These are phyloP conservation scores for Cucurbita maxima DNA, from an alignment of 306 rosid genomes.

Conservation along the genomic window DNA sequence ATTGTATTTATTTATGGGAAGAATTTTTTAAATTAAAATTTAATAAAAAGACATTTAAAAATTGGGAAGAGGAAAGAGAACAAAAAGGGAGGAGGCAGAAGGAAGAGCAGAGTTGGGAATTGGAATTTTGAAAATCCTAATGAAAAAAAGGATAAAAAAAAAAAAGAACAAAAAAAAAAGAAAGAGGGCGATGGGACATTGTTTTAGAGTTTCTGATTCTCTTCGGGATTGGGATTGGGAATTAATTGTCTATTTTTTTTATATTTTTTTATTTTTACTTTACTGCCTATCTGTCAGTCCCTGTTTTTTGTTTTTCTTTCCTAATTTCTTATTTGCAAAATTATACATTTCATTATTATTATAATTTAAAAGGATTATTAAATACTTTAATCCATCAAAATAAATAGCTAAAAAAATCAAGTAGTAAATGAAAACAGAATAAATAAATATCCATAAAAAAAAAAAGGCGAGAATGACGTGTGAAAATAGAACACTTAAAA, in stretches of 20 bases:
- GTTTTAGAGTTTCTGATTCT: constrained; percentile 1
- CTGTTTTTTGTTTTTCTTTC: neutral
- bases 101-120: neutral
- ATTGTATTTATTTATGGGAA: no score
- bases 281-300: neutral
- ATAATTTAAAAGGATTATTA: no score
- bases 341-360: no score
- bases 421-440: no score
- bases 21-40: no score
- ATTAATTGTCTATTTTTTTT: neutral
- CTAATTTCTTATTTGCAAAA: neutral
- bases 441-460: neutral
- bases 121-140: neutral
- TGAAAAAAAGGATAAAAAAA: neutral
- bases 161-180: neutral
- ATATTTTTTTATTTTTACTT: no score
- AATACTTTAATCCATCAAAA: no score
- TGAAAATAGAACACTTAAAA: neutral
- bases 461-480: neutral
- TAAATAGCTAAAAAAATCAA: no score
- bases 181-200: neutral
- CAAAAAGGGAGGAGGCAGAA: neutral
- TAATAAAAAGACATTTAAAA: no score
- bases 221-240: neutral
- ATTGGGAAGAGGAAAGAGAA: neutral